phyloP scores from a whole-genome alignment of 805 yeast genomes.

The Metschnikowia koreensis region DNA sequence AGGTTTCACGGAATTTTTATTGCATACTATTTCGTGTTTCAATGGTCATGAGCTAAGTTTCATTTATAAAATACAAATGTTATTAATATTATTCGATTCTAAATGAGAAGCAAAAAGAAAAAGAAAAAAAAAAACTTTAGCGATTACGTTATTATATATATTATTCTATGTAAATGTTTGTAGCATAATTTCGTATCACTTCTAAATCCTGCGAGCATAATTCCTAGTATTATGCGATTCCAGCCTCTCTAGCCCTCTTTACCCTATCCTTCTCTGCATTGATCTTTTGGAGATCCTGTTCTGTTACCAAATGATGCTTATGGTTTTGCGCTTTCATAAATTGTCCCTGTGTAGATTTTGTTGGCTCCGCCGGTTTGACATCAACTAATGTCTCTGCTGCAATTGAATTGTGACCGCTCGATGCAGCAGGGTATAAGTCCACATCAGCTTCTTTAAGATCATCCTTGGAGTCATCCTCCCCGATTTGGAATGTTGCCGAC shows the following conservation, averaged over 20 bases:
- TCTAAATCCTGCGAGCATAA: neutral
- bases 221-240: conserved; percentile 7
- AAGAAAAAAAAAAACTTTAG: neutral
- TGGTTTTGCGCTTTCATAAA: conserved; percentile 40
- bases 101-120: neutral
- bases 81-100: neutral
- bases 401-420: neutral
- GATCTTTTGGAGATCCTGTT: conserved; percentile 51
- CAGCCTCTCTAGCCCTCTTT: conserved; percentile 13
- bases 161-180: neutral
- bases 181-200: neutral
- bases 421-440: neutral
- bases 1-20: no score
- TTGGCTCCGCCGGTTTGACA: neutral
- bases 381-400: neutral
- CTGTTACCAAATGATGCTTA: conserved; percentile 66
- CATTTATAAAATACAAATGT: no score
- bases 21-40: neutral
- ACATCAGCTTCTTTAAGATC: neutral
- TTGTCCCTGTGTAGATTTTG: neutral
- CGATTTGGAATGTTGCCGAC: conserved; percentile 5
- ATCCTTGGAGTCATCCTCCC: neutral
- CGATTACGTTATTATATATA: neutral
- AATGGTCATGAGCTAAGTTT: no score
- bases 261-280: conserved; percentile 31